These are phyloP conservation scores for Paramecium bursaria DNA, from an alignment of 73 alveolate species.

Conservation along the genomic window DNA sequence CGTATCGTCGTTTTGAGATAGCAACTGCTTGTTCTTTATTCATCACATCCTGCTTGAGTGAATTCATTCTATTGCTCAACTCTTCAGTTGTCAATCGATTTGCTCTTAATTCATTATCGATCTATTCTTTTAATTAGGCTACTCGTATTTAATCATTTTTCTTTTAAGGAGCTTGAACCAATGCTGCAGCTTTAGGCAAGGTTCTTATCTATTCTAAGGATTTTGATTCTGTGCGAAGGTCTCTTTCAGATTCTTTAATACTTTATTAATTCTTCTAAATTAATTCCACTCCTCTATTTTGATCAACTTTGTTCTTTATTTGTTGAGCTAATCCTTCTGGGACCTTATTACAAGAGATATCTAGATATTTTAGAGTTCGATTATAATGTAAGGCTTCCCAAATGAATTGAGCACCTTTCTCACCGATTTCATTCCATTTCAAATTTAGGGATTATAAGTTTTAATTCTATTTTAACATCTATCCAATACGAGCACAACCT, in stretches of 20 bases:
- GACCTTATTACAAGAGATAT: slow-evolving; percentile 68
- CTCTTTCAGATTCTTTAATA: slow-evolving; percentile 38
- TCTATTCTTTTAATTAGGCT: slow-evolving; percentile 54
- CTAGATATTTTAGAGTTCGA: slow-evolving; percentile 51
- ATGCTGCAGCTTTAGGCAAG: slow-evolving; percentile 23
- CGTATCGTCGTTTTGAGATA: slow-evolving; percentile 27
- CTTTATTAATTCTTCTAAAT: slow-evolving; percentile 5
- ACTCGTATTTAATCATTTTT: slow-evolving; percentile 53
- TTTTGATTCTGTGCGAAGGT: too few relatives aligned
- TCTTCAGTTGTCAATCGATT: slow-evolving; percentile 45
- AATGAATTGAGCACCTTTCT: slow-evolving; percentile 58
- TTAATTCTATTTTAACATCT: slow-evolving; percentile 29
- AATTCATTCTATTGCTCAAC: slow-evolving; percentile 31
- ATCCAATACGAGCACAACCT: slow-evolving; percentile 39
- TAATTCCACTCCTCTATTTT: slow-evolving; percentile 55
- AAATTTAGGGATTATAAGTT: slow-evolving; percentile 56
- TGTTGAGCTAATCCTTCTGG: slow-evolving; percentile 70
- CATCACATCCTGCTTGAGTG: slow-evolving; percentile 17
- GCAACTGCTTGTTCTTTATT: slow-evolving; percentile 40
- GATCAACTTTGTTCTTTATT: slow-evolving; percentile 45
- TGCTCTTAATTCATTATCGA: slow-evolving; percentile 47
- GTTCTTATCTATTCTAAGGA: neutral
- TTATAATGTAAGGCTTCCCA: slow-evolving; percentile 57
- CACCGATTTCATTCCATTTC: slow-evolving; percentile 72
- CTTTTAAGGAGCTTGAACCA: neutral